phyloP scores from a whole-genome alignment of 2,329 filamentous ascomycete species.

The Monilinia polystroma region DNA sequence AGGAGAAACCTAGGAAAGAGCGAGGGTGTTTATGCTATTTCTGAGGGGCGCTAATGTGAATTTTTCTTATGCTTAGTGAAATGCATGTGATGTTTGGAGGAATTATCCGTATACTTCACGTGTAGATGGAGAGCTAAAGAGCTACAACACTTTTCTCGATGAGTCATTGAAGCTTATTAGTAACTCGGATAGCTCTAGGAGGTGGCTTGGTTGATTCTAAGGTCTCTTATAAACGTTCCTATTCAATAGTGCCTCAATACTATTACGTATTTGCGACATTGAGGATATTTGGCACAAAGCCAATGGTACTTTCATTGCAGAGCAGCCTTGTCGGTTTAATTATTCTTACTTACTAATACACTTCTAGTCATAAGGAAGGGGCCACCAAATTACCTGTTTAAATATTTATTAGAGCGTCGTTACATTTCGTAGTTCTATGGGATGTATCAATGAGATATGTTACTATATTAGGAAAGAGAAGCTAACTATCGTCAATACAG shows the following conservation, averaged over 20 bases:
- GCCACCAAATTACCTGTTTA: background rate
- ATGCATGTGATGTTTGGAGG: background rate
- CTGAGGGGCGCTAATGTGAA: background rate
- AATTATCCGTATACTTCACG: no score
- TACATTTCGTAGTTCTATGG: background rate
- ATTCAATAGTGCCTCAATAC: background rate
- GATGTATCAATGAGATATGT: background rate
- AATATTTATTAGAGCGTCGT: background rate
- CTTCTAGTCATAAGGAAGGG: background rate
- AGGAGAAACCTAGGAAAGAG: background rate
- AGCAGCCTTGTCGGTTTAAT: background rate
- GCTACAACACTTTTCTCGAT: no score
- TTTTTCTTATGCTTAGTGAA: background rate
- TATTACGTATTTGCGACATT: background rate
- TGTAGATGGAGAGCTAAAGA: no score
- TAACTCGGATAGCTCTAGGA: no score
- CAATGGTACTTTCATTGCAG: no score
- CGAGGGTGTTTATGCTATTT: background rate
- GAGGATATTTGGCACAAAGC: background rate
- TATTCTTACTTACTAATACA: background rate
- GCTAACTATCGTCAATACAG: background rate
- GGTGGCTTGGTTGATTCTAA: no score
- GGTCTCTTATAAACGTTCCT: background rate
- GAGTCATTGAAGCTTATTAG: no score
- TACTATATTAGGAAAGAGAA: background rate